Percentiles rank a stretch among this genome's conserved stretches.
Evolutionary conservation across 495 filamentous ascomycete genomes (phyloP).

Genomic region (Aspergillus nanangensis): DNA sequence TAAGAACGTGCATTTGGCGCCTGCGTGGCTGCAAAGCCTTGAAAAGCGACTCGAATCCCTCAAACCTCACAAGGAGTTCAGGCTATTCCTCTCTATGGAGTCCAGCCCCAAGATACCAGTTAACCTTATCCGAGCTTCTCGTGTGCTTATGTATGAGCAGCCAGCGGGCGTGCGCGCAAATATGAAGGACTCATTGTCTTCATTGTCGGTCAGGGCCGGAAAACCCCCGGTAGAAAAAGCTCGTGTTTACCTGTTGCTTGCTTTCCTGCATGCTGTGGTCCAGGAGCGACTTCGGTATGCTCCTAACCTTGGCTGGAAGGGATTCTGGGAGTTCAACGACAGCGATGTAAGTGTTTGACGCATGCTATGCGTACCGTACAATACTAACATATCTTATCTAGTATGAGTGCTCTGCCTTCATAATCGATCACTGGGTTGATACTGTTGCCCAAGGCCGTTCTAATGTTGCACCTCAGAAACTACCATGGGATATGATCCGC

Average conservation of each 20-base stretch:
- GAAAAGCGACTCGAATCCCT: conserved; percentile 95
- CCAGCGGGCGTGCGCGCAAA: conserved; percentile 94
- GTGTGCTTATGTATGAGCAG: conserved; percentile 97
- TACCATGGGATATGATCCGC: conserved; percentile 96
- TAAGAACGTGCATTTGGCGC: conserved; percentile 98
- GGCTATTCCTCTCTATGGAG: conserved; percentile 97
- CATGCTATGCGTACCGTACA: background rate
- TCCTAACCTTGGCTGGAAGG: conserved; percentile 93
- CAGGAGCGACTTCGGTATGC: conserved; percentile 95
- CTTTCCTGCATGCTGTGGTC: conserved; percentile 92
- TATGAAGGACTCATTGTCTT: conserved; percentile 95
- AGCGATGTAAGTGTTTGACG: conserved; percentile 71
- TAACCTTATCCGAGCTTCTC: conserved; percentile 86
- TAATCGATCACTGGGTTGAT: conserved; percentile 95
- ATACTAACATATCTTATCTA: conserved; percentile 32
- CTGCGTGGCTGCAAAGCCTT: conserved; percentile 91
- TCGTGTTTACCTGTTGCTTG: conserved; percentile 86
- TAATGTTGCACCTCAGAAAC: conserved; percentile 87
- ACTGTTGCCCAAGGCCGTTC: conserved; percentile 73
- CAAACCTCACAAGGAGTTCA: conserved; percentile 90
- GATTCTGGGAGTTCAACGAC: conserved; percentile 99
- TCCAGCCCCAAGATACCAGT: conserved; percentile 95
- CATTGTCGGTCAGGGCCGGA: conserved; percentile 67
- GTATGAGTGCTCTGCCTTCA: conserved; percentile 96
- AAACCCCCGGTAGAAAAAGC: conserved; percentile 87